These are phyloP conservation scores for Wickerhamomyces xylosicus DNA, from an alignment of 805 yeast species.

Conservation along the genomic window DNA sequence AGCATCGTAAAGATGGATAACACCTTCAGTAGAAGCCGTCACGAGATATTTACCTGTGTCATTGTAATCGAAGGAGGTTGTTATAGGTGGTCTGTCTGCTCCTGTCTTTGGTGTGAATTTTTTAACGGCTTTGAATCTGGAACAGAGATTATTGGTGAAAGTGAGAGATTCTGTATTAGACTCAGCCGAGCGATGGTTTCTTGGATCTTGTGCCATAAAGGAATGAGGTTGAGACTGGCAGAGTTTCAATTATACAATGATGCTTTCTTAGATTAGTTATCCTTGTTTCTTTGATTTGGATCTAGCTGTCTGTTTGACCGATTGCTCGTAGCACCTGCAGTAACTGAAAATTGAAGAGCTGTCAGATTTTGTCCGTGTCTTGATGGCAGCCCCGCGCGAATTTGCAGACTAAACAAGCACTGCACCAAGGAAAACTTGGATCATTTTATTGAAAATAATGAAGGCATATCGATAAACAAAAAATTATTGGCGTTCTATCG, in stretches of 20 bases:
- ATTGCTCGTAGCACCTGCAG: too few species aligned
- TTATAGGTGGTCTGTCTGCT: conserved; percentile 20
- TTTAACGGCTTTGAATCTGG: conserved; percentile 31
- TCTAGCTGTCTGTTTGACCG: too few species aligned
- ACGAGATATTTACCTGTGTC: conserved; percentile 72
- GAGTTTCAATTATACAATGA: too few species aligned
- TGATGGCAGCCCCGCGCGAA: too few species aligned
- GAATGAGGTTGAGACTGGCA: too few species aligned
- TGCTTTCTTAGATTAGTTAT: too few species aligned
- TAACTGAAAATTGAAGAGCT: too few species aligned
- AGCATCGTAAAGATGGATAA: conserved; percentile 74
- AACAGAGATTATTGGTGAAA: conserved; percentile 3
- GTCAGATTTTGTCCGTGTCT: too few species aligned
- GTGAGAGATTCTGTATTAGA: conserved; percentile 1
- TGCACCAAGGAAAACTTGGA: conserved; percentile 1
- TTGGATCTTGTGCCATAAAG: too few species aligned
- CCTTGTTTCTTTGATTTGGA: too few species aligned
- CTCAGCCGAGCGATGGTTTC: too few species aligned
- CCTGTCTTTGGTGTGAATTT: conserved; percentile 36
- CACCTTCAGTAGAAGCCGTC: conserved; percentile 71
- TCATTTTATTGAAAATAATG: background rate
- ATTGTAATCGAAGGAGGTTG: conserved; percentile 70
- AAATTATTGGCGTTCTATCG: background rate
- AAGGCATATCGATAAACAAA: background rate
- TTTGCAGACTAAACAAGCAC: background rate